These are phyloP conservation scores for Colletotrichum zoysiae DNA, from an alignment of 2,329 filamentous ascomycete genomes.

Conservation along the genomic window DNA sequence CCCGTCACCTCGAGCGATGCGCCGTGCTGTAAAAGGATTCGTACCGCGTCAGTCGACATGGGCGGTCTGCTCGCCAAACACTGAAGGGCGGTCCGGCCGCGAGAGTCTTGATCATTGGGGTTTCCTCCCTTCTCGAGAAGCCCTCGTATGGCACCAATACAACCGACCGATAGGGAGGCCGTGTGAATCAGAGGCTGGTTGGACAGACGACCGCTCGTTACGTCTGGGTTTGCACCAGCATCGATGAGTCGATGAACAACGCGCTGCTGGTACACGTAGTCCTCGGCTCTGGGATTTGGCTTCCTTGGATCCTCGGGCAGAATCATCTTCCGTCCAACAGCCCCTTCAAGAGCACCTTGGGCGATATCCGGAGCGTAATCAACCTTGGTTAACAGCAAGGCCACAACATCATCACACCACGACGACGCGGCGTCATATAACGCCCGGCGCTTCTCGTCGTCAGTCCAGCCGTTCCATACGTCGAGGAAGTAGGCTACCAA, in stretches of 20 bases:
- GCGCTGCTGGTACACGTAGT: conserved; percentile 24
- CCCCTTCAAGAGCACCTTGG: conserved; percentile 20
- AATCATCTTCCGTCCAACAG: conserved; percentile 10
- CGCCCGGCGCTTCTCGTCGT: conserved; percentile 13
- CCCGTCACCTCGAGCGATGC: conserved; percentile 18
- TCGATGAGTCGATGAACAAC: conserved; percentile 27
- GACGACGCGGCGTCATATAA: conserved; percentile 16
- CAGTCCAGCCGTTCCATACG: conserved; percentile 16
- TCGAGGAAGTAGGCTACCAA: conserved; percentile 15
- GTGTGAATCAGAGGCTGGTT: conserved; percentile 18
- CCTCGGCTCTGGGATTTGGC: conserved; percentile 10
- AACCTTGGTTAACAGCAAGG: conserved; percentile 23
- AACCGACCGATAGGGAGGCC: conserved; percentile 10
- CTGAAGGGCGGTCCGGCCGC: conserved; percentile 13
- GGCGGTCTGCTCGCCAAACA: conserved; percentile 20
- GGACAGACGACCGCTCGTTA: not conserved
- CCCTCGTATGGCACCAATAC: conserved; percentile 28
- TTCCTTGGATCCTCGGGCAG: conserved; percentile 26
- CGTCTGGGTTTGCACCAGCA: conserved; percentile 27
- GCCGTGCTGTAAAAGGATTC: conserved; percentile 22
- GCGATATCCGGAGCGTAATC: conserved; percentile 5
- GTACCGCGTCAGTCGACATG: conserved; percentile 21
- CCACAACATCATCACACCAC: conserved; percentile 21
- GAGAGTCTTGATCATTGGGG: conserved; percentile 17
- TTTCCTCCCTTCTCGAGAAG: conserved; percentile 33